Base-by-base conservation (phyloP, 2,329 filamentous ascomycete genomes). In the Calonectria pteridis region DNA sequence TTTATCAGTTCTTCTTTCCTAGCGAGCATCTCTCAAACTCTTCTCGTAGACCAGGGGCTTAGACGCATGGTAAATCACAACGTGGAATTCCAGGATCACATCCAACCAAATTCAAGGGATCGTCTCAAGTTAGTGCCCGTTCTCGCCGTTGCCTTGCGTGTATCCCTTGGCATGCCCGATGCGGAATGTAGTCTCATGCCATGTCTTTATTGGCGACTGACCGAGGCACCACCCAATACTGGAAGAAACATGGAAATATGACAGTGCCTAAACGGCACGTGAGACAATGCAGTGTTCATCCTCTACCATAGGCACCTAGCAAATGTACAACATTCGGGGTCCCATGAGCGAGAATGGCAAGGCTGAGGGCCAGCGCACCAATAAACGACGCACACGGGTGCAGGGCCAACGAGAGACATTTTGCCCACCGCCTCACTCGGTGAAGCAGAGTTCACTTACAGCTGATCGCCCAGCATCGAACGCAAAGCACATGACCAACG, bases 101-200 rank as follows among this genome's bases (percentile, higher is more conserved):
- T 49, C 65, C 65, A 67, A 35, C 31, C 68, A 75, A 37, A 72
- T 58, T 65, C 73, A 51, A 23, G 71, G 63, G 63, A 63, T 75
- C 76, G 76, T 76, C 67, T 79, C 68, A 72, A 51, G 18, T 66
- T 74, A 75, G 71, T 51, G 72, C n/a, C 71, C 51, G 65, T 59
- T n/a, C 63, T 35, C 59, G 67, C 75, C 67, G 67, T 69, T 69
- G 62, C 70, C 40, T 59, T 63, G 71, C 43, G 53, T 64, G 67
- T 67, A 58, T 62, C 73, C 43, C 62, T 71, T 75, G 72, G 58
- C 58, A 73, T 76, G 55, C 69, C 69, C 59, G 62, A 64, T 66
- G 58, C 68, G 69, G 75, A 35, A 66, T 55, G 59, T 28, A 50
- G 20, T 50, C 46, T 20, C 46, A 37, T 51, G 46, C 33, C 43